Conservation (phyloP, 306 rosid genomes). For the Abrus precatorius region DNA sequence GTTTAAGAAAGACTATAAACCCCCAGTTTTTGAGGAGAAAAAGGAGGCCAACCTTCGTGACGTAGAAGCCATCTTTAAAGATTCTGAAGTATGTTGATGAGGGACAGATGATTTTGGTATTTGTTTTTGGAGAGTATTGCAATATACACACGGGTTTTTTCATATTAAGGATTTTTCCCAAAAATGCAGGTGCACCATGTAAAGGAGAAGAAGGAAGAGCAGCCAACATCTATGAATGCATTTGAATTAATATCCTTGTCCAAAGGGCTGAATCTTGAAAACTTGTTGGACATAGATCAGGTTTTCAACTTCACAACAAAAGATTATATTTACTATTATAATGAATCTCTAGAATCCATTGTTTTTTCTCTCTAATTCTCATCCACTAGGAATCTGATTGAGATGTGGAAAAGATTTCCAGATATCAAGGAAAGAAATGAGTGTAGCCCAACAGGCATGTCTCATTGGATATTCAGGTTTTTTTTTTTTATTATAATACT, state of each 20-base stretch:
- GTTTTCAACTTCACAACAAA: constrained; percentile 48
- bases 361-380: constrained; percentile 22
- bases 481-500: background rate
- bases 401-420: constrained; percentile 30
- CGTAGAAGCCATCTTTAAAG: constrained; percentile 80
- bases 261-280: constrained; percentile 82
- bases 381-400: constrained; percentile 34
- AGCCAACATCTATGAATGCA: constrained; percentile 84
- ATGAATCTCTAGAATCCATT: constrained; percentile 27
- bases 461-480: constrained; percentile 34
- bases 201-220: constrained; percentile 85
- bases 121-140: constrained; percentile 10
- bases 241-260: constrained; percentile 90
- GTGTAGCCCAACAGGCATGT: constrained; percentile 24
- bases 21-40: constrained; percentile 75
- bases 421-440: constrained; percentile 37
- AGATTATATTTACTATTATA: constrained; percentile 15
- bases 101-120: constrained; percentile 16
- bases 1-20: constrained; percentile 81
- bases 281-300: constrained; percentile 85
- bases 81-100: constrained; percentile 72
- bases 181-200: constrained; percentile 78
- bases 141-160: constrained; percentile 2
- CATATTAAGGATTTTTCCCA: constrained; percentile 35
- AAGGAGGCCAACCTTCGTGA: constrained; percentile 76